Conservation (phyloP, 2,329 filamentous ascomycete genomes). For the Dothideomycetidae sp. region DNA sequence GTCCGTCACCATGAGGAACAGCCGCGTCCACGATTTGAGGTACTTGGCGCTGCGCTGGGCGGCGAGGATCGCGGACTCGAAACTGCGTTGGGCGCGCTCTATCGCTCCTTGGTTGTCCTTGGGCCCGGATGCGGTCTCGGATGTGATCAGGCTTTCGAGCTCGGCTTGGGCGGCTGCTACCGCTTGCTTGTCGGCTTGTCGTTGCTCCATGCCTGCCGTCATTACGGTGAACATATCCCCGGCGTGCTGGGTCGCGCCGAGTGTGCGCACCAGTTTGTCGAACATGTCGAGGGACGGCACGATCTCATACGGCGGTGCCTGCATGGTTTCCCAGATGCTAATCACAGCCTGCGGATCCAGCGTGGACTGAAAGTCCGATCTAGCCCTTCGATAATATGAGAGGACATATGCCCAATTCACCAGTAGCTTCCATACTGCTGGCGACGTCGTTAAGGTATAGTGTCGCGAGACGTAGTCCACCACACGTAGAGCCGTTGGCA, state of each 20-base stretch:
- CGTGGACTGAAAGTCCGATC: conserved; percentile 20
- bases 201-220: conserved; percentile 14
- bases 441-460: conserved; percentile 45
- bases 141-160: no score
- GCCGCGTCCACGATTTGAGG: conserved; percentile 18
- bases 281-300: conserved; percentile 44
- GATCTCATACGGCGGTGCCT: conserved; percentile 40
- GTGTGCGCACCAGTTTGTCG: conserved; percentile 22
- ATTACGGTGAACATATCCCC: conserved; percentile 16
- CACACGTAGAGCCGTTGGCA: conserved; percentile 43
- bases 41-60: conserved; percentile 1
- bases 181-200: conserved; percentile 1
- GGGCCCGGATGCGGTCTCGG: background rate
- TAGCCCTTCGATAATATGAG: conserved; percentile 24
- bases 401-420: conserved; percentile 53
- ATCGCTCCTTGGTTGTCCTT: background rate
- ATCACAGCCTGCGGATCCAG: conserved; percentile 34
- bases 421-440: conserved; percentile 49
- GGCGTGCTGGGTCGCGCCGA: conserved; percentile 11
- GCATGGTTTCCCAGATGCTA: conserved; percentile 47
- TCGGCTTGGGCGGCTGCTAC: background rate
- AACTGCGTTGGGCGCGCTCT: conserved; percentile 6
- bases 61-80: conserved; percentile 3
- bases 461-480: conserved; percentile 48
- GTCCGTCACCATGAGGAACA: conserved; percentile 14